phyloP scores from a whole-genome alignment of 2,329 filamentous ascomycete genomes.

The Aotearoamyces nothofagi region DNA sequence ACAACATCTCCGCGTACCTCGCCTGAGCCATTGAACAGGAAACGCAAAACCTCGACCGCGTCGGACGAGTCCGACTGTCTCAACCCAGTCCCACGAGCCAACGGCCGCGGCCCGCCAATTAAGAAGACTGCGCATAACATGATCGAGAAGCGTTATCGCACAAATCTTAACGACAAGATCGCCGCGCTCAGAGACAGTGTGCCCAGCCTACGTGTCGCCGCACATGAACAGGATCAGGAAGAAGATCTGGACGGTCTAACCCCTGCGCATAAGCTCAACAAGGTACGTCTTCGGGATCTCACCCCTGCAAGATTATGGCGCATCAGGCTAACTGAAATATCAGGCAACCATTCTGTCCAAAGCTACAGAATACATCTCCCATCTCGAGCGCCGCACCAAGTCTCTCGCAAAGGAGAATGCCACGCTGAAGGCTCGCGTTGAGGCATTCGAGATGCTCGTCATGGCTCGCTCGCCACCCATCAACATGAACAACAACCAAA shows the following conservation, averaged over 20 bases:
- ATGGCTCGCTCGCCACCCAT: background rate
- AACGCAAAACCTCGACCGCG: constrained; percentile 56
- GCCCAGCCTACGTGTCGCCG: constrained; percentile 72
- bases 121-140: constrained; percentile 98
- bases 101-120: constrained; percentile 38
- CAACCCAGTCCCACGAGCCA: constrained; percentile 13
- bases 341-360: constrained; percentile 54
- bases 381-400: constrained; percentile 82
- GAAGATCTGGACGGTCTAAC: constrained; percentile 75
- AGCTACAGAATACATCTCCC: constrained; percentile 89
- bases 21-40: constrained; percentile 34
- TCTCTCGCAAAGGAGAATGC: constrained; percentile 69
- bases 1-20: constrained; percentile 40
- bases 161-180: constrained; percentile 95
- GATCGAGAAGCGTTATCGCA: constrained; percentile 94
- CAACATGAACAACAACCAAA: no score
- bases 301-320: no score
- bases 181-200: constrained; percentile 83
- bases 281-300: constrained; percentile 37
- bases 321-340: no score
- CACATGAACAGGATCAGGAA: constrained; percentile 46
- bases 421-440: constrained; percentile 62
- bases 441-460: constrained; percentile 39
- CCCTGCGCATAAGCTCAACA: constrained; percentile 88
- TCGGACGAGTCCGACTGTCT: constrained; percentile 41